These are phyloP conservation scores for Vaccinium darrowii DNA, from an alignment of 148 eudicot genomes.

Conservation along the genomic window DNA sequence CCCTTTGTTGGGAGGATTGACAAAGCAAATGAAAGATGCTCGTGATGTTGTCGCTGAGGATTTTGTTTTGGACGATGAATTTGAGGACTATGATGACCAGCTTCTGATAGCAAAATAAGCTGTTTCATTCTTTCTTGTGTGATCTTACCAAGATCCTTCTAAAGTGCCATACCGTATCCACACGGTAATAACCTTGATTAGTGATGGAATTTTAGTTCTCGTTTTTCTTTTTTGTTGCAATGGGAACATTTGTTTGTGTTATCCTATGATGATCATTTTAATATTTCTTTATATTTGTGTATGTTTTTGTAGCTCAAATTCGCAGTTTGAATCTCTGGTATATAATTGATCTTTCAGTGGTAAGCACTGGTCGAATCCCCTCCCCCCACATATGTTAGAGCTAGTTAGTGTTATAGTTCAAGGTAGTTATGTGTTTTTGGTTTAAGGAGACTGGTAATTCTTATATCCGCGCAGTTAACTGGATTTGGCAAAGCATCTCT, in stretches of 20 bases:
- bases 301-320: background rate
- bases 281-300: background rate
- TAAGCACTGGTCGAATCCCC: background rate
- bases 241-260: too few relatives aligned
- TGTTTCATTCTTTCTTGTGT: background rate
- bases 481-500: background rate
- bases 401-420: background rate
- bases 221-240: too few relatives aligned
- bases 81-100: conserved; percentile 21
- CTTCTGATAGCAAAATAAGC: background rate
- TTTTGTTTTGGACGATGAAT: conserved; percentile 31
- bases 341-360: background rate
- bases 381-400: background rate
- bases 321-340: background rate
- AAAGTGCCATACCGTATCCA: background rate
- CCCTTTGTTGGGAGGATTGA: conserved; percentile 47
- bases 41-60: conserved; percentile 35
- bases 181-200: background rate
- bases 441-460: background rate
- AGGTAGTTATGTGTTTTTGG: background rate
- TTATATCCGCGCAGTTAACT: background rate
- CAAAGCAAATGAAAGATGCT: conserved; percentile 62
- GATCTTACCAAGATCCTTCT: background rate
- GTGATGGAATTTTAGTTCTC: background rate
- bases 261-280: background rate